These are phyloP conservation scores for Stereocaulon alpinum DNA, from an alignment of 495 filamentous ascomycete genomes.

Conservation along the genomic window DNA sequence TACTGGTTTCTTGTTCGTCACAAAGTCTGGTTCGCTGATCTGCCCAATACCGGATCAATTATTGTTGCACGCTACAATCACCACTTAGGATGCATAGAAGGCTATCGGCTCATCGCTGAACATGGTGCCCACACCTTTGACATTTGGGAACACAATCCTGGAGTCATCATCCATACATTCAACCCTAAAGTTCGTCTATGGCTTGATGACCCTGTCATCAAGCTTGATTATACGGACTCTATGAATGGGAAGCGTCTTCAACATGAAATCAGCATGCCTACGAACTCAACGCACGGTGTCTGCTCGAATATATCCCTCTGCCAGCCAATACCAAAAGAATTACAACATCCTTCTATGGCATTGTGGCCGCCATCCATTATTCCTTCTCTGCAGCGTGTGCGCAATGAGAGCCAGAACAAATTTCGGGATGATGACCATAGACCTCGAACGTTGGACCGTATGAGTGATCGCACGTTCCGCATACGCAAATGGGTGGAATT, in stretches of 20 bases:
- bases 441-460: conserved; percentile 36
- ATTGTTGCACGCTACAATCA: conserved; percentile 65
- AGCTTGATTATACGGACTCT: conserved; percentile 34
- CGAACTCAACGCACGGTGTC: conserved; percentile 37
- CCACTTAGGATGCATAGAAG: conserved; percentile 64
- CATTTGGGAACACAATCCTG: conserved; percentile 51
- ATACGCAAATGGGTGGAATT: conserved; percentile 64
- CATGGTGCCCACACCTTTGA: conserved; percentile 40
- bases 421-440: conserved; percentile 33
- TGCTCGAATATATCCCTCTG: conserved; percentile 36
- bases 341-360: conserved; percentile 29
- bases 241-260: conserved; percentile 18
- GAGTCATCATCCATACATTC: conserved; percentile 68
- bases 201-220: conserved; percentile 58
- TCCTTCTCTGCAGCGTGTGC: conserved; percentile 48
- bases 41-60: conserved; percentile 42
- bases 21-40: conserved; percentile 81
- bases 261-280: conserved; percentile 44
- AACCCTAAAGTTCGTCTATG: conserved; percentile 57
- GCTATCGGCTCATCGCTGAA: conserved; percentile 62
- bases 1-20: conserved; percentile 74
- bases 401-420: conserved; percentile 31
- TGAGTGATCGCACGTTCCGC: conserved; percentile 57
- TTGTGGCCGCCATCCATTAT: conserved; percentile 71
- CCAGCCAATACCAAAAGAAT: conserved; percentile 33